Conservation (phyloP, 2,329 filamentous ascomycete species). For the Juglanconis sp. region DNA sequence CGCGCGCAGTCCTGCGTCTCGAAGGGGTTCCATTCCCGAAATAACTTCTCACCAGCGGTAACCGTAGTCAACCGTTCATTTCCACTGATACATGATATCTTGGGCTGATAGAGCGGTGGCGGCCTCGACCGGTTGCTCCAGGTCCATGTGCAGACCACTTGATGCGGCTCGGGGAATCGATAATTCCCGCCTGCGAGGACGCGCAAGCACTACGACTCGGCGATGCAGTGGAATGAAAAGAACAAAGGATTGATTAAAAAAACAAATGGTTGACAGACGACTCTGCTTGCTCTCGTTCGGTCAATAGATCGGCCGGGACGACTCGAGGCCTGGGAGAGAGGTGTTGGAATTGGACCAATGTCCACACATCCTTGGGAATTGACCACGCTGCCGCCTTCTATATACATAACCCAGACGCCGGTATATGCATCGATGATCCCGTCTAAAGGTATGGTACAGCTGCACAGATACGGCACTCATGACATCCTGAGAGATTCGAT, state of each 20-base stretch:
- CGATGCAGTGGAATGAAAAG: not conserved
- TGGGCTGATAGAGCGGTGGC: not conserved
- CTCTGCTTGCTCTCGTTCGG: not conserved
- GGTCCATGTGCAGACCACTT: not conserved
- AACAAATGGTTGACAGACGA: not conserved
- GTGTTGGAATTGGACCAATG: constrained; percentile 2
- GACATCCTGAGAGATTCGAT: not conserved
- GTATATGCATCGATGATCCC: constrained; percentile 12
- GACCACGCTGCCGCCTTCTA: constrained; percentile 19
- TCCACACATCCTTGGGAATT: constrained; percentile 1
- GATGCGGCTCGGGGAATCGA: not conserved
- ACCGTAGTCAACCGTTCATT: not conserved
- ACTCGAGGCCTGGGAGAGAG: constrained; percentile 24
- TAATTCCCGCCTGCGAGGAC: not conserved
- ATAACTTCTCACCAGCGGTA: not conserved
- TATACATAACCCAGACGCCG: constrained; percentile 19
- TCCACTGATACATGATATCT: not conserved
- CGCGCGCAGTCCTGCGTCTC: not conserved
- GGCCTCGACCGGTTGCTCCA: not conserved
- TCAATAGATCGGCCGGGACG: not conserved
- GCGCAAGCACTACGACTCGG: not conserved
- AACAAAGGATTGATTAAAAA: too few relatives aligned
- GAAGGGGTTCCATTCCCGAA: not conserved
- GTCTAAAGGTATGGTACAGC: constrained; percentile 12
- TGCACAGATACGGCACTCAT: not conserved